Evolutionary conservation across 225 moss, liverwort and hornwort genomes (phyloP).

Genomic region (Polytrichum commune): DNA sequence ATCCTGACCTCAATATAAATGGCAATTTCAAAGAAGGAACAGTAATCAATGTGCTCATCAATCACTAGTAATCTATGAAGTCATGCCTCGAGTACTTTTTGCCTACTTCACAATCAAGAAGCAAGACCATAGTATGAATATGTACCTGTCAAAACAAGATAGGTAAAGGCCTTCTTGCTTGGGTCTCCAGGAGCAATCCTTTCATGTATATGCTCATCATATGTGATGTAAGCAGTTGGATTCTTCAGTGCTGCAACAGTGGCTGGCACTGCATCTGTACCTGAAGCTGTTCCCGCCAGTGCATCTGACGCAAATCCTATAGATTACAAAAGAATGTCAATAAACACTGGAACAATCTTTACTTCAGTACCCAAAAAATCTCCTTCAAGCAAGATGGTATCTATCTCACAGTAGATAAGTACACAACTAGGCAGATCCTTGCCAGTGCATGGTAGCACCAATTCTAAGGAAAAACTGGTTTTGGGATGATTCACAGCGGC

Average conservation of each 20-base stretch:
- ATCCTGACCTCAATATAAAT: not conserved
- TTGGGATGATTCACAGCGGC: too few species aligned
- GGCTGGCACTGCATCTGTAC: conserved; percentile 29
- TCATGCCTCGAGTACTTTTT: not conserved
- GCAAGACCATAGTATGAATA: not conserved
- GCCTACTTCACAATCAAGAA: not conserved
- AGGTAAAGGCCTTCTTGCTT: conserved; percentile 57
- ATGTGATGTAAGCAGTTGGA: conserved; percentile 30
- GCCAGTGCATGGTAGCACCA: too few species aligned
- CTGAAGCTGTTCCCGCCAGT: conserved; percentile 21
- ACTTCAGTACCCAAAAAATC: too few species aligned
- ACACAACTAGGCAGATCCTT: too few species aligned
- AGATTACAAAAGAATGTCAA: not conserved
- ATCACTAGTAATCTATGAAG: not conserved
- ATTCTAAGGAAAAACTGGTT: too few species aligned
- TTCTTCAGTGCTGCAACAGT: conserved; percentile 34
- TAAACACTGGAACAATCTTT: too few species aligned
- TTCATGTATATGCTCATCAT: conserved; percentile 43
- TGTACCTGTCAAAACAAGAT: conserved; percentile 49
- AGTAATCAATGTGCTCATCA: not conserved
- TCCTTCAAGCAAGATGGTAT: too few species aligned
- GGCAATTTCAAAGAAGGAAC: not conserved
- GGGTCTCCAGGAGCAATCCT: conserved; percentile 46
- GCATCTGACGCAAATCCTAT: conserved; percentile 48
- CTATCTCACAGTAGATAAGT: too few species aligned